These are phyloP conservation scores for Schizopora paradoxa DNA, from an alignment of 1,284 basidiomycete species.

Conservation along the genomic window DNA sequence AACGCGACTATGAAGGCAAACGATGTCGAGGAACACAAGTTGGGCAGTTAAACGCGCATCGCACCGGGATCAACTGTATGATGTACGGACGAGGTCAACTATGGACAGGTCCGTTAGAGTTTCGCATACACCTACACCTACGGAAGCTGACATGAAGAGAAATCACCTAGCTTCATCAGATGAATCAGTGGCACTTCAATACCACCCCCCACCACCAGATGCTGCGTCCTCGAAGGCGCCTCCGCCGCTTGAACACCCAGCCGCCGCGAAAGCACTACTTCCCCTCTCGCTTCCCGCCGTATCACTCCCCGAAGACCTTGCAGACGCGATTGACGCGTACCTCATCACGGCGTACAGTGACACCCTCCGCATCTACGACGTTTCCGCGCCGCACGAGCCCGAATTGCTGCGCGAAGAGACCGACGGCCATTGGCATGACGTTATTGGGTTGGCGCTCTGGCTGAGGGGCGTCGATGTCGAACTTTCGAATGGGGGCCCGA, in stretches of 20 bases:
- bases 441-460: slow-evolving; percentile 73
- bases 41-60: slow-evolving; percentile 63
- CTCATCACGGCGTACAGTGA: slow-evolving; percentile 81
- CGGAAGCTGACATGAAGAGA: not conserved
- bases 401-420: slow-evolving; percentile 58
- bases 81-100: slow-evolving; percentile 58
- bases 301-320: slow-evolving; percentile 54
- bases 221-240: slow-evolving; percentile 1
- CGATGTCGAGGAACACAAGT: slow-evolving; percentile 51
- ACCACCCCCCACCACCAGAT: slow-evolving; percentile 28
- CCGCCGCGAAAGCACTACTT: slow-evolving; percentile 33
- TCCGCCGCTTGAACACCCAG: slow-evolving; percentile 14
- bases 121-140: not conserved
- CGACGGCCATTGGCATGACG: slow-evolving; percentile 85
- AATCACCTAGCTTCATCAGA: slow-evolving; percentile 71
- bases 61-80: slow-evolving; percentile 78
- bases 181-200: slow-evolving; percentile 66
- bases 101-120: slow-evolving; percentile 68
- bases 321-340: slow-evolving; percentile 59
- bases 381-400: slow-evolving; percentile 56
- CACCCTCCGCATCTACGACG: slow-evolving; percentile 67
- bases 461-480: slow-evolving; percentile 40
- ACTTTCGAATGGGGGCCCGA: slow-evolving; percentile 38
- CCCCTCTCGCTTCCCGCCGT: slow-evolving; percentile 63
- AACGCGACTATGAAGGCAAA: slow-evolving; percentile 37